Evolutionary conservation across 768 basidiomycete genomes (phyloP), one percentile per base, ranked within the genome.

Genomic region (Tricholoma bakamatsutake): DNA sequence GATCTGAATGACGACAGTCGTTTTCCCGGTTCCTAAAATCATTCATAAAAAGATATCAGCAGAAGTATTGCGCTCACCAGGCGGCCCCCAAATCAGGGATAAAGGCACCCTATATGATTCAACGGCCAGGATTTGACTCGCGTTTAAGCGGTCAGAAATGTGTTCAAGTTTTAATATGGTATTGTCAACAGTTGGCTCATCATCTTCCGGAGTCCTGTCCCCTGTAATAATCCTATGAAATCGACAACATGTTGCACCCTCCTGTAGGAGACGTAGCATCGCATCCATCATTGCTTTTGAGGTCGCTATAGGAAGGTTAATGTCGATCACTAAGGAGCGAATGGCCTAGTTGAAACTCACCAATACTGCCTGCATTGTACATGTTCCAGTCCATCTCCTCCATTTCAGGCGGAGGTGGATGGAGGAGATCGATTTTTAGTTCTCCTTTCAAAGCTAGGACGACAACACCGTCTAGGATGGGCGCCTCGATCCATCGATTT

Each of bases 21-120:
- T 87, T 65, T 87, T 88, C 34, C 86, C 85, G 0, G 85, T 88
- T 0, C 85, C 85, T 86, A 50, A 4, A n/a, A 10, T 27, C 13
- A 30, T 39, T 34, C 18, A 11, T 9, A 40, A 33, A 51, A 39
- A 18, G 13, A 17, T 15, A 5, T 3, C 13, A 9, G 9, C 28
- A n/a, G 17, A 30, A 3, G 17, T 48, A 48, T 48, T 4, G 17
- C 6, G 47, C 63, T 52, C 52, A 81, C 85, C 83, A 58, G 85
- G 85, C 8, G 85, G 84, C 3, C 85, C 84, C 85, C 85, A 87
- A 6, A 87, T 85, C 39, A 87, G 62, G 30, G 82, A 79, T 28
- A 85, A 62, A 9, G 67, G 73, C 0, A 72, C 69, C 33, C 69
- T 60, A 57, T 74, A 78, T 0, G 80, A 77, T 15, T 62, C 60